Percentiles rank a stretch among this genome's conserved stretches.
These are phyloP conservation scores for Alternaria sp. DNA, from an alignment of 2,329 filamentous ascomycete genomes.

Conservation along the genomic window DNA sequence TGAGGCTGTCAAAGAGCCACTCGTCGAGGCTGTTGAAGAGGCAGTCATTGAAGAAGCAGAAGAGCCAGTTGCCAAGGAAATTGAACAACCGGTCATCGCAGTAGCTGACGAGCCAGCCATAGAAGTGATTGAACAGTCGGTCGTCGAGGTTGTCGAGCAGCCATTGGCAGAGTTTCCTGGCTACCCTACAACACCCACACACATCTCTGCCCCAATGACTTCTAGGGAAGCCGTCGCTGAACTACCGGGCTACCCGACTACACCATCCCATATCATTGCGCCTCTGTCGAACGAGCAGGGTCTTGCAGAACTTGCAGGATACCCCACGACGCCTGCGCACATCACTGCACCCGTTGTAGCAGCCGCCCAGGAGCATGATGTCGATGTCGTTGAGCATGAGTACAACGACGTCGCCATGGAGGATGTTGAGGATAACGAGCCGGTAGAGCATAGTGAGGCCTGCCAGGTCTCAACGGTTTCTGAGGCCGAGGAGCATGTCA, in stretches of 20 bases:
- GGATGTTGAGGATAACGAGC: constrained; percentile 3
- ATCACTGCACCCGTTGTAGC: constrained; percentile 20
- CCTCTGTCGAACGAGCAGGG: constrained; percentile 26
- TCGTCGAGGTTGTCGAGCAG: constrained; percentile 19
- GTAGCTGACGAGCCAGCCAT: neutral
- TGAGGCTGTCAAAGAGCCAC: neutral
- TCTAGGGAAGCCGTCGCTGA: constrained; percentile 26
- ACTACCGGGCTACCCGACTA: constrained; percentile 33
- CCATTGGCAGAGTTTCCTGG: constrained; percentile 30
- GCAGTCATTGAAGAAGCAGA: neutral
- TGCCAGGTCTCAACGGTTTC: neutral
- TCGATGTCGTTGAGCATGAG: neutral
- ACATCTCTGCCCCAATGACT: constrained; percentile 28
- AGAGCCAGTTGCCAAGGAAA: neutral
- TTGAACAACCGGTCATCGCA: neutral
- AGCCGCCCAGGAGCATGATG: neutral
- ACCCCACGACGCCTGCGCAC: constrained; percentile 38
- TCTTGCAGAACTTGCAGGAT: constrained; percentile 29
- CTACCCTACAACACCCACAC: constrained; percentile 23
- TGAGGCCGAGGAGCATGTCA: neutral
- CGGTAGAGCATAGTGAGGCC: constrained; percentile 2
- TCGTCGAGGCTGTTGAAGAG: neutral
- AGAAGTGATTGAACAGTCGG: neutral
- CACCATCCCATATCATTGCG: constrained; percentile 31
- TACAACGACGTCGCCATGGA: constrained; percentile 8